A percentile compares a stretch with the other conserved stretches of the same genome.
Conservation (phyloP, 345 rosid genomes). For the Eucalyptus albens region DNA sequence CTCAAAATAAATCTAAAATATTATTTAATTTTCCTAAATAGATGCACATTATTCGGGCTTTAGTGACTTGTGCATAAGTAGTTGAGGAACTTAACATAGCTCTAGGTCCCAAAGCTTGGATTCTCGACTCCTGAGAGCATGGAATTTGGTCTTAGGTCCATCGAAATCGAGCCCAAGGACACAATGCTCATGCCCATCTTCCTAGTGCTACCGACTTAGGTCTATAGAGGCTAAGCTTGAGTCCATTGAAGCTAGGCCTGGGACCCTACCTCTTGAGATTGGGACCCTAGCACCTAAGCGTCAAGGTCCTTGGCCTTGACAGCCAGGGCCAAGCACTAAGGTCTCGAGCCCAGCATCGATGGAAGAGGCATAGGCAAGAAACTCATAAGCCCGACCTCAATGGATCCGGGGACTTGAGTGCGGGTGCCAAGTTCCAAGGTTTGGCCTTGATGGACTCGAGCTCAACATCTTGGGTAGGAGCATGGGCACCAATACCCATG, state of each 20-base stretch:
- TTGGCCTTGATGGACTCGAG: not conserved
- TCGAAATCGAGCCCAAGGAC: not conserved
- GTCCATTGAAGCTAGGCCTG: not conserved
- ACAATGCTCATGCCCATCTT: not conserved
- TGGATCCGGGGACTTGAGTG: accelerated
- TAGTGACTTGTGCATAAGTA: not conserved
- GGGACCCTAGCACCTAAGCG: not conserved
- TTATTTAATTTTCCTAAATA: not conserved
- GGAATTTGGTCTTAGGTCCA: not conserved
- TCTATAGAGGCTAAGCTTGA: not conserved
- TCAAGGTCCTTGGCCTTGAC: not conserved
- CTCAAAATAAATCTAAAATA: too few species aligned
- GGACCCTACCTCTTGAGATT: not conserved
- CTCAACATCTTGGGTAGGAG: too few species aligned
- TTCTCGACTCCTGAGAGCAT: not conserved
- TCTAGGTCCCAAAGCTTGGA: too few species aligned
- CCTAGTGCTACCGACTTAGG: not conserved
- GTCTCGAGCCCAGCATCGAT: not conserved
- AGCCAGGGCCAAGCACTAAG: not conserved
- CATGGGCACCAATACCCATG: too few species aligned
- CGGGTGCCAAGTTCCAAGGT: not conserved
- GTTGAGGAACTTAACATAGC: not conserved
- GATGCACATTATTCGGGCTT: too few species aligned
- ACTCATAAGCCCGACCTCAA: not conserved
- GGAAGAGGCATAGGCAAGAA: not conserved